Conservation (phyloP, 306 rosid genomes). For the Fragaria vesca region DNA sequence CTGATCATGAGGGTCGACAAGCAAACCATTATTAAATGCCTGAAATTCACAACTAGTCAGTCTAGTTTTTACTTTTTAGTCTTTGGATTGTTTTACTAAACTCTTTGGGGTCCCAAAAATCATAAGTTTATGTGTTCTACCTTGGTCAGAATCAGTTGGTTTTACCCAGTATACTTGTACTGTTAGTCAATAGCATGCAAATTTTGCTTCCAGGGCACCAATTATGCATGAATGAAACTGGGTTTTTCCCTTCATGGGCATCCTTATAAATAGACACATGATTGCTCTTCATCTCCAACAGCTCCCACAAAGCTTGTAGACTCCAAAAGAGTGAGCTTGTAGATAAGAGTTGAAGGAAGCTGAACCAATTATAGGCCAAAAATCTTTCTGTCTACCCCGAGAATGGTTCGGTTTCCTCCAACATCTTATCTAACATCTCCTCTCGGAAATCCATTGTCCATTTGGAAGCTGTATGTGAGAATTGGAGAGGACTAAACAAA, state of each 20-base stretch:
- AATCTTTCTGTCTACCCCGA: neutral
- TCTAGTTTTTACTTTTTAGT: no score
- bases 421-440: neutral
- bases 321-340: neutral
- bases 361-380: neutral
- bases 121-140: neutral
- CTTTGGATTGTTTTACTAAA: no score
- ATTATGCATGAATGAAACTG: neutral
- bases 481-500: conserved; percentile 7
- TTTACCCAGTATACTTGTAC: neutral
- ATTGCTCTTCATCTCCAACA: neutral
- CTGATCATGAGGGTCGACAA: no score
- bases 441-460: neutral
- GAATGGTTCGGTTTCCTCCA: conserved; percentile 3
- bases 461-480: conserved; percentile 6
- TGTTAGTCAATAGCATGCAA: neutral
- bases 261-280: neutral
- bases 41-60: no score
- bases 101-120: neutral
- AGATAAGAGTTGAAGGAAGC: neutral
- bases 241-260: neutral
- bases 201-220: neutral
- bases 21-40: no score
- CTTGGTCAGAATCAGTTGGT: neutral
- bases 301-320: neutral